These are phyloP conservation scores for Halenospora varia DNA, from an alignment of 495 filamentous ascomycete genomes.

Conservation along the genomic window DNA sequence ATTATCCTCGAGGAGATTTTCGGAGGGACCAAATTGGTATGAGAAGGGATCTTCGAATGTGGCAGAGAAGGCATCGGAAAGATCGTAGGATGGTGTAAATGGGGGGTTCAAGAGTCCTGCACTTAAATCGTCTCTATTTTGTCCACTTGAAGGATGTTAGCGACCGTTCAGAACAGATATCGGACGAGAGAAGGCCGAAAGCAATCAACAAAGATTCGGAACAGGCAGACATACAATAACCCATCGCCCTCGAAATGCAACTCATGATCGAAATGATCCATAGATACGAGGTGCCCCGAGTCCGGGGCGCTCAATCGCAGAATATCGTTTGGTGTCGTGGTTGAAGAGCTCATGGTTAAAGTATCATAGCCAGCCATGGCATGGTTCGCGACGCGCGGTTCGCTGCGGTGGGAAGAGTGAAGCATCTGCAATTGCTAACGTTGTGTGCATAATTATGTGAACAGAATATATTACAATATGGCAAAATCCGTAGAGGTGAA, in stretches of 20 bases:
- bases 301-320: slow-evolving; percentile 19
- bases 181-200: not conserved
- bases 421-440: slow-evolving; percentile 5
- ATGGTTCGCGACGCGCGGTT: not conserved
- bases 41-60: slow-evolving; percentile 70
- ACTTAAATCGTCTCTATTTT: slow-evolving; percentile 38
- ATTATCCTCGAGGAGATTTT: slow-evolving; percentile 27
- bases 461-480: not conserved
- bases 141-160: slow-evolving; percentile 4
- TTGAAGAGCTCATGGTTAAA: slow-evolving; percentile 14
- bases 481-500: not conserved
- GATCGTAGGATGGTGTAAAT: slow-evolving; percentile 48
- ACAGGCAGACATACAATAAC: slow-evolving; percentile 13
- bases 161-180: not conserved
- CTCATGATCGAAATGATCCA: slow-evolving; percentile 25
- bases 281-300: slow-evolving; percentile 8
- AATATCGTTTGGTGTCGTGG: slow-evolving; percentile 16
- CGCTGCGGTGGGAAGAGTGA: slow-evolving; percentile 7
- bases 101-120: slow-evolving; percentile 39
- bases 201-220: not conserved
- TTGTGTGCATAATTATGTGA: slow-evolving; percentile 9
- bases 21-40: slow-evolving; percentile 45
- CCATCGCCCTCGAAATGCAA: slow-evolving; percentile 21
- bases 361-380: slow-evolving; percentile 20
- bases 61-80: slow-evolving; percentile 51